Base-by-base conservation (phyloP, 2,329 filamentous ascomycete genomes). In the Verticillium longisporum region DNA sequence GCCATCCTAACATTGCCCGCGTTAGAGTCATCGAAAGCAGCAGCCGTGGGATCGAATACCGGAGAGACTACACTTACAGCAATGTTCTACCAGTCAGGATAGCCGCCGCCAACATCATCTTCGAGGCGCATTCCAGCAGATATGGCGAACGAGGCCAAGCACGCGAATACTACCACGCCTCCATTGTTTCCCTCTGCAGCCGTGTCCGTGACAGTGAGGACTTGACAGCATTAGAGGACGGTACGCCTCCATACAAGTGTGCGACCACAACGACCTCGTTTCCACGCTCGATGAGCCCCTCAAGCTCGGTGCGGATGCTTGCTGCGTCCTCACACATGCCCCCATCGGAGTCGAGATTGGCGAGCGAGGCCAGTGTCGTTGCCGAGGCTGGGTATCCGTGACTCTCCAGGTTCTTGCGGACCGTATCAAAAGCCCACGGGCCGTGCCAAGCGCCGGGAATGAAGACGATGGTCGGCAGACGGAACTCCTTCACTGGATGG, bases 161-260 rank as follows among this genome's bases (percentile, higher is more conserved):
- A 79, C 2, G 75, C 72, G 14, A 73, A 64, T 63, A 70, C 69
- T 6, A 73, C 64, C 0, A 80, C 72, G 6, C 78, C 77, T 0
- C 77, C 77, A 5, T 68, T 60, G 57, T 73, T 63, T 1, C 73
- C 76, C 1, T 66, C 65, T 0, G 61, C 63, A 33, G 66, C 62
- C 9, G 76, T 70, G 21, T 74, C 65, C 38, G 68, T 68, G 56
- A 74, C 71, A 2, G 72, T 70, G 1, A 75, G 66, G 0, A 74
- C 13, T 68, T 64, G 9, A 79, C 66, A 0, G 74, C 77, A 55
- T 74, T 74, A 33, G 70, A 69, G 7, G 71, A 73, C 1, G 78
- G 68, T 1, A 77, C 67, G 14, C 78, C 78, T n/a, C 74, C 73
- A 68, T 78, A 80, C 2, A 75, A 79, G 63, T 81, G 78, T 4